These are phyloP conservation scores for Mycena maculata DNA, from an alignment of 768 basidiomycete species.

Conservation along the genomic window DNA sequence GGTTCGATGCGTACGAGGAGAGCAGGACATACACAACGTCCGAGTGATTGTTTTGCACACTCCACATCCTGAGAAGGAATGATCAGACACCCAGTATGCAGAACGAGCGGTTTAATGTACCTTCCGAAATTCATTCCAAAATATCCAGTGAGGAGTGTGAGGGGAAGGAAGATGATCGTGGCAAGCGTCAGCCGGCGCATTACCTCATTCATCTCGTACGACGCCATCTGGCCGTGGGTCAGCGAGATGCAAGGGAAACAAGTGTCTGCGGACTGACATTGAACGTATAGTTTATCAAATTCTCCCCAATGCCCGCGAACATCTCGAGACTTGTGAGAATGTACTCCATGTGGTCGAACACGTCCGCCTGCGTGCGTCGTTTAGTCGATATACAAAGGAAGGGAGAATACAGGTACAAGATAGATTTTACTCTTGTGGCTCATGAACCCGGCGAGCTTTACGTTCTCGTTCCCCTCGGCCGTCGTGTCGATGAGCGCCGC, in stretches of 20 bases:
- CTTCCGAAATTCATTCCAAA: conserved; percentile 78
- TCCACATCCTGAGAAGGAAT: conserved; percentile 64
- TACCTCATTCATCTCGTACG: conserved; percentile 78
- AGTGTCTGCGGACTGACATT: conserved; percentile 59
- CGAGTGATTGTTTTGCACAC: conserved; percentile 55
- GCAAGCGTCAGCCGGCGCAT: conserved; percentile 75
- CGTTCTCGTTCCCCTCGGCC: conserved; percentile 44
- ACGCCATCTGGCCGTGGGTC: conserved; percentile 63
- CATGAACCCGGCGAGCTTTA: conserved; percentile 70
- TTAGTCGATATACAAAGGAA: not conserved
- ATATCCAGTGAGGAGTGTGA: conserved; percentile 72
- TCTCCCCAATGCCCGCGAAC: conserved; percentile 78
- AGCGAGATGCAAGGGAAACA: not conserved
- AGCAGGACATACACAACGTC: conserved; percentile 58
- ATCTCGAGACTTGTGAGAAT: conserved; percentile 77
- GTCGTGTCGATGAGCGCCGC: conserved; percentile 65
- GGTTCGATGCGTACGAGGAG: not conserved
- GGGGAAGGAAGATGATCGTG: conserved; percentile 77
- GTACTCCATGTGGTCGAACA: conserved; percentile 83
- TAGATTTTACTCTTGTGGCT: conserved; percentile 79
- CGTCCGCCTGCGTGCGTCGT: conserved; percentile 65
- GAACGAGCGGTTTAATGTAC: no score
- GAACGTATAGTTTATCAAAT: conserved; percentile 80
- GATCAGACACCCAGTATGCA: no score
- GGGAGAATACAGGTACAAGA: conserved; percentile 54